Evolutionary conservation across 2,329 filamentous ascomycete species (phyloP).

Genomic region (Cucurbitaria berberidis): DNA sequence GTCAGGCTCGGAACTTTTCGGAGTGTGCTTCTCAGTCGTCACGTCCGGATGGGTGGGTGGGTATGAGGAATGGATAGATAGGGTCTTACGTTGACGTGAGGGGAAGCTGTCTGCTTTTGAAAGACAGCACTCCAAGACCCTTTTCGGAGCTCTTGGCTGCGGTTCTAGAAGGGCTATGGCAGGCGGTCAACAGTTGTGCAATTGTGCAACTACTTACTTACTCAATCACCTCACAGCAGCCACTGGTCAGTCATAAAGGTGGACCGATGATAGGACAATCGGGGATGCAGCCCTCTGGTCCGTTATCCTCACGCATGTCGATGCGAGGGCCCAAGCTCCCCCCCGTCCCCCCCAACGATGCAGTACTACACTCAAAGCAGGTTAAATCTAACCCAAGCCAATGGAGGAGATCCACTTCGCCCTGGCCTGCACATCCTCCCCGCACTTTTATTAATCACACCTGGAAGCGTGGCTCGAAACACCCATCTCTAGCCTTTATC

Average conservation of each 20-base stretch:
- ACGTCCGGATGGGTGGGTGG: not conserved
- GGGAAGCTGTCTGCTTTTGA: constrained; percentile 22
- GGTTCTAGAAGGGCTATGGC: constrained; percentile 6
- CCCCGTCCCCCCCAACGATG: constrained; percentile 4
- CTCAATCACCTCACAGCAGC: not conserved
- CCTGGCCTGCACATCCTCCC: constrained; percentile 11
- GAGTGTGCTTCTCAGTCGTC: not conserved
- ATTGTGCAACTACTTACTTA: not conserved
- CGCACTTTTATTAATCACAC: constrained; percentile 13
- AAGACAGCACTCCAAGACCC: constrained; percentile 1
- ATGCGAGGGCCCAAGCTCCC: not conserved
- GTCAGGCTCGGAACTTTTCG: not conserved
- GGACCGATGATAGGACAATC: constrained; percentile 7
- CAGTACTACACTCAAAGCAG: constrained; percentile 5
- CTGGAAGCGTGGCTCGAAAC: constrained; percentile 5
- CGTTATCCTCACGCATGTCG: constrained; percentile 7
- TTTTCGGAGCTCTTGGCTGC: constrained; percentile 8
- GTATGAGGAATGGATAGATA: constrained; percentile 4
- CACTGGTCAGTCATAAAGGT: not conserved
- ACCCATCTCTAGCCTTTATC: constrained; percentile 1
- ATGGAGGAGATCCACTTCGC: constrained; percentile 13
- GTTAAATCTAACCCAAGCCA: constrained; percentile 12
- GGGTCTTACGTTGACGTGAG: constrained; percentile 9
- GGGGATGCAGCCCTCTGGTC: constrained; percentile 18
- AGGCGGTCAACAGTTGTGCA: constrained; percentile 17